Percentiles rank a stretch among this genome's conserved stretches.
These are phyloP conservation scores for Penicillium aurantiogriseum DNA, from an alignment of 2,329 filamentous ascomycete species.

Conservation along the genomic window DNA sequence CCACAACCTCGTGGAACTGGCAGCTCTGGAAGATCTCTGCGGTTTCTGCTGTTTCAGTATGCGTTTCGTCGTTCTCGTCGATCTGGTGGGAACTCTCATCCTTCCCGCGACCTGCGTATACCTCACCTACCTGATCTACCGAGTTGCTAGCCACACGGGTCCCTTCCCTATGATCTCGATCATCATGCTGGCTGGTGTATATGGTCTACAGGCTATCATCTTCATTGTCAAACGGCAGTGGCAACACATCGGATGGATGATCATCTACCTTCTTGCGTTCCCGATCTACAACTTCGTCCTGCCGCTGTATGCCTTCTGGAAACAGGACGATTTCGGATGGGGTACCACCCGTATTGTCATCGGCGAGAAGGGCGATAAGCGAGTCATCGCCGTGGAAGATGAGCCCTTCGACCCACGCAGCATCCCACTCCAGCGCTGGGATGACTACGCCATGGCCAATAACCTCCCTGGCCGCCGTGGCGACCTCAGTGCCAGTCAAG, in stretches of 20 bases:
- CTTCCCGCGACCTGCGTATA: conserved; percentile 87
- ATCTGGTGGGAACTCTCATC: conserved; percentile 88
- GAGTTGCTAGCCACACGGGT: conserved; percentile 65
- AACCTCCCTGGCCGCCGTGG: conserved; percentile 89
- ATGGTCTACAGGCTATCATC: conserved; percentile 92
- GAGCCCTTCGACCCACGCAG: conserved; percentile 87
- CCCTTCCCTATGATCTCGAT: conserved; percentile 85
- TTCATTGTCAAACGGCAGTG: conserved; percentile 97
- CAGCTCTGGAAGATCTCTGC: conserved; percentile 88
- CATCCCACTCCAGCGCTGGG: conserved; percentile 94
- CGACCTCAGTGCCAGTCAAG: conserved; percentile 62
- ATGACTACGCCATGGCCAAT: conserved; percentile 86
- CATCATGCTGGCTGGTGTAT: conserved; percentile 83
- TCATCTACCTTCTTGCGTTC: conserved; percentile 95
- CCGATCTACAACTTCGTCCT: conserved; percentile 90
- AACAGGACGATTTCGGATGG: conserved; percentile 98
- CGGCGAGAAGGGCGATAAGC: conserved; percentile 86
- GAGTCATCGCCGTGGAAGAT: conserved; percentile 79
- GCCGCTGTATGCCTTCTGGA: conserved; percentile 98
- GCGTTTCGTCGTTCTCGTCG: conserved; percentile 93
- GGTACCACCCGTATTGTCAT: conserved; percentile 97
- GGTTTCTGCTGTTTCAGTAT: conserved; percentile 99
- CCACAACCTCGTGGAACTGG: conserved; percentile 89
- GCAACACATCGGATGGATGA: conserved; percentile 99
- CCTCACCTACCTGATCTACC: conserved; percentile 82